Conservation (phyloP, 139 green algal genomes). For the Tetradesmus lagerheimii region DNA sequence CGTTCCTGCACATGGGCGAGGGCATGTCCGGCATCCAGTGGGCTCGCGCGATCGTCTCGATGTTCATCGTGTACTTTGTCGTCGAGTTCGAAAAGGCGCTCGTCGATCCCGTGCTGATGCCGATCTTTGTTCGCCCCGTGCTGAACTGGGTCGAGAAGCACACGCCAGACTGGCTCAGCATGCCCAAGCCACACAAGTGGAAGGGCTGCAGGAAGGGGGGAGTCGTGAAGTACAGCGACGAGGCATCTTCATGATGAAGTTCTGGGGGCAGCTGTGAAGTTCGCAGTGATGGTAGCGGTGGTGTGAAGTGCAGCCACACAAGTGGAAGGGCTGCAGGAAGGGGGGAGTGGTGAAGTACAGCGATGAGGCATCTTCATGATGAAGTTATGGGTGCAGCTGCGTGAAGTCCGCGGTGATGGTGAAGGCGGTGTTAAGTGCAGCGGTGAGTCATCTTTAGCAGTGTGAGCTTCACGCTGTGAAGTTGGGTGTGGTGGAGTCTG, state of each 20-base stretch:
- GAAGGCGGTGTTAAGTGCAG: no score
- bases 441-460: no score
- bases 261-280: not conserved
- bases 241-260: no score
- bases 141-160: constrained; percentile 16
- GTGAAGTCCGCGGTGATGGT: no score
- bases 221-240: not conserved
- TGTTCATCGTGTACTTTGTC: constrained; percentile 41
- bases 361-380: no score
- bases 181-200: not conserved
- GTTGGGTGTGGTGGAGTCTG: no score
- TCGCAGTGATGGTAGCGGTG: not conserved
- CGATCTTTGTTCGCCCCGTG: constrained; percentile 28
- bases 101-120: constrained; percentile 35
- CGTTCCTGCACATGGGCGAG: constrained; percentile 36
- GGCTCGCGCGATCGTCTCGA: constrained; percentile 18
- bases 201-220: not conserved
- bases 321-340: no score
- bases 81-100: constrained; percentile 45
- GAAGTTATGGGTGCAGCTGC: no score
- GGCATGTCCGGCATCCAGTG: constrained; percentile 45
- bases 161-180: constrained; percentile 19
- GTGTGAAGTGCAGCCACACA: no score
- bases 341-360: no score
- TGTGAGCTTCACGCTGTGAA: no score